Percentiles rank a stretch among this genome's conserved stretches.
phyloP scores from a whole-genome alignment of 108 stramenopile species.

The Nannochloropsis oceanica region DNA sequence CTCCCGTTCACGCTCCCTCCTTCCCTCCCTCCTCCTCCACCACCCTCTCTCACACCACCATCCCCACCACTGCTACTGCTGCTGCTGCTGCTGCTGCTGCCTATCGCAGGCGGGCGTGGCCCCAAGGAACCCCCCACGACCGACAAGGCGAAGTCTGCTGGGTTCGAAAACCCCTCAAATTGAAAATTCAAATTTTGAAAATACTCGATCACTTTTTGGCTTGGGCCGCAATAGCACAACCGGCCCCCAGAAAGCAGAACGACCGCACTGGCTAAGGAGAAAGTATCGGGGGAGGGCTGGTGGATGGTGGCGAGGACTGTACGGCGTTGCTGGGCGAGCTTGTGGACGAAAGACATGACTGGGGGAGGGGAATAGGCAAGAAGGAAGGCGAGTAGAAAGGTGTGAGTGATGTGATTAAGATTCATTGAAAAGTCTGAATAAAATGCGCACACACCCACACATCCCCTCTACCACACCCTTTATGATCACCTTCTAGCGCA shows the following conservation, averaged over 20 bases:
- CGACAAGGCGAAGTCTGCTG: conserved; percentile 17
- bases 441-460: too few species aligned
- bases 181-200: conserved; percentile 1
- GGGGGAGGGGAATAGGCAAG: not conserved
- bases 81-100: too few species aligned
- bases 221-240: not conserved
- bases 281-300: conserved; percentile 58
- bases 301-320: conserved; percentile 59
- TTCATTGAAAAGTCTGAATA: too few species aligned
- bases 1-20: not conserved
- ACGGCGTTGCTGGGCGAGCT: conserved; percentile 4
- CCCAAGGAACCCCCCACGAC: conserved; percentile 12
- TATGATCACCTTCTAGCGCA: conserved; percentile 16
- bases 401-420: too few species aligned
- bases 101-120: not conserved
- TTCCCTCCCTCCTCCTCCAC: not conserved
- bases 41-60: not conserved
- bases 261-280: conserved; percentile 3
- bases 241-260: not conserved
- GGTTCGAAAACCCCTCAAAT: not conserved
- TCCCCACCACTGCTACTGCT: too few species aligned
- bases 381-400: not conserved
- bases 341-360: conserved; percentile 4
- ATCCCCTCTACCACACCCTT: too few species aligned
- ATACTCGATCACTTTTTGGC: not conserved